A percentile compares a stretch with the other conserved stretches of the same genome.
phyloP scores from a whole-genome alignment of 2,329 filamentous ascomycete species.

The Clarireedia paspali region DNA sequence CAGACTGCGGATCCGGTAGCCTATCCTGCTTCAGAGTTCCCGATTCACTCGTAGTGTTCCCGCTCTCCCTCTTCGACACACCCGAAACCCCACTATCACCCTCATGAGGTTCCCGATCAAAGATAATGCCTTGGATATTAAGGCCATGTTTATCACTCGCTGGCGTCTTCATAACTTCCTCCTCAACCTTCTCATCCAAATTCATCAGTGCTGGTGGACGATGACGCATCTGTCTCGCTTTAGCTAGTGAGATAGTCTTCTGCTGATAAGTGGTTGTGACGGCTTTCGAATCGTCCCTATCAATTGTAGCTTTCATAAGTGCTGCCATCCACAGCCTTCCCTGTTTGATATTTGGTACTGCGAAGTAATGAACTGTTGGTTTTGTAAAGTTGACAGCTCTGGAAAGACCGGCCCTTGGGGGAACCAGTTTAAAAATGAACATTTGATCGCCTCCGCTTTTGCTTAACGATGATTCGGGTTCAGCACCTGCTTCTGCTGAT shows the following conservation, averaged over 20 bases:
- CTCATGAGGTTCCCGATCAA: slow-evolving; percentile 25
- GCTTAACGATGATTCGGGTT: slow-evolving; percentile 29
- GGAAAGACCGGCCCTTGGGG: slow-evolving; percentile 77
- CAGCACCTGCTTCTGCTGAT: slow-evolving; percentile 34
- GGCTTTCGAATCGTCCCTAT: slow-evolving; percentile 72
- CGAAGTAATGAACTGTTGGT: slow-evolving; percentile 95
- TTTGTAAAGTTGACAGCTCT: slow-evolving; percentile 96
- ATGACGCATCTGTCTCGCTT: slow-evolving; percentile 81
- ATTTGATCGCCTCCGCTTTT: slow-evolving; percentile 53
- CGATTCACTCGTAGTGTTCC: slow-evolving; percentile 2
- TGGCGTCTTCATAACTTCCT: slow-evolving; percentile 25
- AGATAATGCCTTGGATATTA: slow-evolving; percentile 29
- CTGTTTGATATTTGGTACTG: slow-evolving; percentile 80
- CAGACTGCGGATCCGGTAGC: slow-evolving; percentile 15
- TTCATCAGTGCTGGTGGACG: slow-evolving; percentile 84
- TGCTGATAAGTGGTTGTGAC: slow-evolving; percentile 93
- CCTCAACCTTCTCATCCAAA: slow-evolving; percentile 40
- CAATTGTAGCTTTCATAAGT: slow-evolving; percentile 97
- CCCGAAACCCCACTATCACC: slow-evolving; percentile 29
- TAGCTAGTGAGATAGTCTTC: slow-evolving; percentile 87
- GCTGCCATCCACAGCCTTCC: slow-evolving; percentile 97
- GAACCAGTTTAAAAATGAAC: slow-evolving; percentile 98
- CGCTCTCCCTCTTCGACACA: slow-evolving; percentile 22
- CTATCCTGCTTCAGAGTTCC: background rate
- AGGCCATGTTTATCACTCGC: slow-evolving; percentile 27